These are phyloP conservation scores for Pseudogymnoascus sp. DNA, from an alignment of 2,329 filamentous ascomycete genomes.

Conservation along the genomic window DNA sequence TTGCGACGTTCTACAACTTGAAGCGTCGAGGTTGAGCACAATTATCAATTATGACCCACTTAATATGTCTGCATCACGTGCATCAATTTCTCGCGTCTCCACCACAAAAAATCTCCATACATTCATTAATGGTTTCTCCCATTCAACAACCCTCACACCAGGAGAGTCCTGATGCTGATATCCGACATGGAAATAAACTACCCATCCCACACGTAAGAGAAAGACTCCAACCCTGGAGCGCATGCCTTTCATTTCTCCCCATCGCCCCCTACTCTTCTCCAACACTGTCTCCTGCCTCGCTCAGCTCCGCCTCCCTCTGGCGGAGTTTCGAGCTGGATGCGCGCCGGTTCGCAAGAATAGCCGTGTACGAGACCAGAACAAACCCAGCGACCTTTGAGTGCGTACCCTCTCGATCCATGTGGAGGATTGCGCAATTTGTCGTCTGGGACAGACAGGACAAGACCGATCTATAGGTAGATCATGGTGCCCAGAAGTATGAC, in stretches of 20 bases:
- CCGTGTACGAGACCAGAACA: slow-evolving; percentile 1
- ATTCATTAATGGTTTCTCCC: not conserved
- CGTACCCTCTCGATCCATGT: slow-evolving; percentile 7
- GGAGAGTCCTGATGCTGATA: not conserved
- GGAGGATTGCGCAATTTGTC: slow-evolving; percentile 5
- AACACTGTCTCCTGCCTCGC: slow-evolving; percentile 7
- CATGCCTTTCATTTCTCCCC: not conserved
- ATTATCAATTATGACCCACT: not conserved
- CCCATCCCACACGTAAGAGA: not conserved
- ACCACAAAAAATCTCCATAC: not conserved
- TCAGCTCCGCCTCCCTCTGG: slow-evolving; percentile 4
- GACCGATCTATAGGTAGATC: not conserved
- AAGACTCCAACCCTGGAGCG: not conserved
- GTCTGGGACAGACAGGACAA: not conserved
- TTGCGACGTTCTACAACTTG: not conserved
- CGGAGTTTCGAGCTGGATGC: slow-evolving; percentile 6
- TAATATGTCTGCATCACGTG: not conserved
- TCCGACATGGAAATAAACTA: not conserved
- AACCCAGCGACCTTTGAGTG: slow-evolving; percentile 8
- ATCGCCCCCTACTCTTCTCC: not conserved
- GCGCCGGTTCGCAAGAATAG: not conserved
- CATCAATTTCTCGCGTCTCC: not conserved
- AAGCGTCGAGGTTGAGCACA: not conserved
- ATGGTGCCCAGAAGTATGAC: not conserved
- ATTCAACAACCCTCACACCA: not conserved